Base-by-base conservation (phyloP, 495 filamentous ascomycete genomes). In the Aspergillus funiculosus region DNA sequence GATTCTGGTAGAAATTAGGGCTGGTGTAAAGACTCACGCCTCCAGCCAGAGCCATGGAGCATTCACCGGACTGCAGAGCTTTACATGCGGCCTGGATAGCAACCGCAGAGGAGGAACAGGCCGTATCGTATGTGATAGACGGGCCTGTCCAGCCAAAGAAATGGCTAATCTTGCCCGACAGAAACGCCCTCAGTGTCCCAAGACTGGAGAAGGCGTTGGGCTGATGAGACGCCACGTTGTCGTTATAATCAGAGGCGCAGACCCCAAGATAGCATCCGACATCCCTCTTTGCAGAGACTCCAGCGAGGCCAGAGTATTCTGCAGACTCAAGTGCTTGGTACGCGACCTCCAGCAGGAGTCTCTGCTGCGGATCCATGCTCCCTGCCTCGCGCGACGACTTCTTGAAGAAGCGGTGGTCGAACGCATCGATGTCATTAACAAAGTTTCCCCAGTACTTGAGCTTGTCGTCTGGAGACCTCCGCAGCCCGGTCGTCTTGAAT, bases 401-500 rank as follows among this genome's bases (percentile, higher is more conserved):
- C 41, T 62, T 66, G 63, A 78, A 82, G 59, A 81, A 79, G 8
- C 53, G 39, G 35, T 74, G 67, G 39, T 81, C 78, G 26, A 76
- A 76, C 1, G 51, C 45, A 34, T 74, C 72, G 9, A 32, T 29
- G 21, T 69, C 61, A 5, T 52, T 21, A 6, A 78, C 39, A 35
- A 77, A 74, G 37, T 75, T 74, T 1, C 40, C 40, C 28, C n/a
- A 34, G 28, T 32, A 43, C 17, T 43, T 43, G 40, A 34, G 18
- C 8, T 25, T 43, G 5, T 24, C 6, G 28, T 25, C 40, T 25
- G 28, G 7, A 15, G 11, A 24, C 6, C 40, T 4, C 0, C 28
- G 40, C 19, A 34, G 10, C 0, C 28, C 19, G 1, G 28, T 7
- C n/a, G 28, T 25, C 7, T 34, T 24, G 29, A 43, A 43, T 2